Evolutionary conservation across 2,329 filamentous ascomycete genomes (phyloP), one percentile per base, ranked within the genome.

Genomic region (Volutella citrinella): DNA sequence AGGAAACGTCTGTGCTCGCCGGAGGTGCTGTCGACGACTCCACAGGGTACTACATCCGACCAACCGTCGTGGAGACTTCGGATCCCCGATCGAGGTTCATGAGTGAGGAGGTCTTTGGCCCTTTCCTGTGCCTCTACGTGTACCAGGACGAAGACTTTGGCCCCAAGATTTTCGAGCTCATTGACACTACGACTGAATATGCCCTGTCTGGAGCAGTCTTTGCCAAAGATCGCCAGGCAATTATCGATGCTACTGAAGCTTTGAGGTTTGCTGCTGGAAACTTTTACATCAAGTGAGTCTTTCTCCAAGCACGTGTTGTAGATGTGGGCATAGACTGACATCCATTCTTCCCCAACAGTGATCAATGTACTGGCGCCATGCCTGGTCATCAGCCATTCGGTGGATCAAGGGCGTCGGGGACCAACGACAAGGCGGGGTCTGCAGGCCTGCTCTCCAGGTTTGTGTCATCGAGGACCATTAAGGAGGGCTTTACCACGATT

Each of bases 191-290:
- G 2, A 46, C 46, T 2, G 34, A 43, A 8, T 49, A 49, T 9
- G 49, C 49, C 10, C 68, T 88, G 16, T 87, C 84, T 0, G 84
- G 84, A 5, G 74, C 80, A 29, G 68, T 88, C 21, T 88, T 87
- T 55, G 81, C 83, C 1, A 64, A 71, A 35, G 81, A 86, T 53
- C 66, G 82, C 11, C 62, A 69, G 9, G 80, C 72, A 5, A 64
- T 87, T 25, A 69, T 77, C 13, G 68, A 68, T 30, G 84, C 82
- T 0, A 81, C 86, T 55, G 73, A 84, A 33, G 70, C 68, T 27
- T 64, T 88, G 26, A 69, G 80, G 32, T 76, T 86, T 51, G 65
- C 79, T 0, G 82, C 83, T 1, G 84, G 84, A 11, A 87, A 87
- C 64, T 86, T 87, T 52, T 87, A 87, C 63, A 72, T 87, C 56